Evolutionary conservation across 2,329 filamentous ascomycete genomes (phyloP).

Genomic region (Pseudogymnoascus sp.): DNA sequence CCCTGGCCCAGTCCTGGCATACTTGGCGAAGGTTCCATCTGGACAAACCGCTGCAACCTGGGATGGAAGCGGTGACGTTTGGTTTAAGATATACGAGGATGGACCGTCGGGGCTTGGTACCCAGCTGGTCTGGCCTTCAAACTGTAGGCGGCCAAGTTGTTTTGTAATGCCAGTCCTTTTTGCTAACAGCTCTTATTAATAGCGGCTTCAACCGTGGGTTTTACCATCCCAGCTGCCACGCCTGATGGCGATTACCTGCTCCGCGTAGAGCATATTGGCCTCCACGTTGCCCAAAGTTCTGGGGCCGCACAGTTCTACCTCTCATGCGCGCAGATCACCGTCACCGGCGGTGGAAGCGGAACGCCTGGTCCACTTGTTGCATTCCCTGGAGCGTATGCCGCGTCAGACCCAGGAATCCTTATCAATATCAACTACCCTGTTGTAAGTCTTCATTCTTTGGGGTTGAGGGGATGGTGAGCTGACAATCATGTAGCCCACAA

Average conservation of each 20-base stretch:
- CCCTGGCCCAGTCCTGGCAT: constrained; percentile 21
- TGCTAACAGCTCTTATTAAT: not conserved
- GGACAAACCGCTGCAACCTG: not conserved
- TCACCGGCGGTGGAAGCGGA: constrained; percentile 34
- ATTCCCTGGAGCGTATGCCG: constrained; percentile 31
- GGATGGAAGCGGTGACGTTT: constrained; percentile 14
- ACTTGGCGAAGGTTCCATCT: constrained; percentile 8
- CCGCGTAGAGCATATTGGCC: constrained; percentile 29
- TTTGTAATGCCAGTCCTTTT: not conserved
- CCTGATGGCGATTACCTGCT: constrained; percentile 33
- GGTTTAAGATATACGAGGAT: constrained; percentile 24
- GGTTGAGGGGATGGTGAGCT: not conserved
- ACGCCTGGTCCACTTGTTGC: constrained; percentile 28
- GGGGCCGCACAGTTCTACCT: constrained; percentile 23
- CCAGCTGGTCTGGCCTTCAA: constrained; percentile 20
- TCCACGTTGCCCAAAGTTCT: constrained; percentile 14
- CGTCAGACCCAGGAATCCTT: constrained; percentile 28
- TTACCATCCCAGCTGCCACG: constrained; percentile 28
- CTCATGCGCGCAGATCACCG: constrained; percentile 34
- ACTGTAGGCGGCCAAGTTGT: constrained; percentile 14
- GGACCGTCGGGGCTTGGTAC: constrained; percentile 16
- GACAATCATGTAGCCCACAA: constrained; percentile 16
- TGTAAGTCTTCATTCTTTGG: constrained; percentile 16
- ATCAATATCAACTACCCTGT: constrained; percentile 30
- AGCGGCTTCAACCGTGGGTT: constrained; percentile 21